Conservation (phyloP, 805 yeast species). For the Clavispora asparagi region DNA sequence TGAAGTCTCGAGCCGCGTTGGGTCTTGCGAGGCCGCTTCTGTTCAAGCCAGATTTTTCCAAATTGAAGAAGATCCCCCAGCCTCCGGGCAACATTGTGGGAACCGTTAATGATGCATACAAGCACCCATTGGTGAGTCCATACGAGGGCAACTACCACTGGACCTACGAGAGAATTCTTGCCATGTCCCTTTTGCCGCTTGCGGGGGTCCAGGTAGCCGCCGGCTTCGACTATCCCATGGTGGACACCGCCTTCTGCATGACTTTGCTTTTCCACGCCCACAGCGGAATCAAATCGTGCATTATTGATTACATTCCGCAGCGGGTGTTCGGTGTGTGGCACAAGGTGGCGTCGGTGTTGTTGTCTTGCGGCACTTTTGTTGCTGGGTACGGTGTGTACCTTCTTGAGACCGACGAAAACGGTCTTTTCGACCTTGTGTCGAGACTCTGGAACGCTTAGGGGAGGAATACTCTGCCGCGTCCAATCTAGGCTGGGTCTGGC, state of each 20-base stretch:
- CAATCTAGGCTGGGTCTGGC: no score
- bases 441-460: constrained; percentile 54
- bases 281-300: constrained; percentile 86
- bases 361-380: constrained; percentile 40
- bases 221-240: constrained; percentile 63
- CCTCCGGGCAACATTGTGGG: constrained; percentile 91
- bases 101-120: constrained; percentile 86
- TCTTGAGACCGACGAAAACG: constrained; percentile 75
- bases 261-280: constrained; percentile 72
- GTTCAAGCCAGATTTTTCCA: constrained; percentile 42
- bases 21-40: constrained; percentile 11
- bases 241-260: constrained; percentile 68
- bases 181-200: constrained; percentile 73
- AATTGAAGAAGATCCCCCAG: constrained; percentile 57
- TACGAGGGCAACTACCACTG: constrained; percentile 88
- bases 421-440: constrained; percentile 61
- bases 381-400: constrained; percentile 73
- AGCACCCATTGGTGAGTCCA: constrained; percentile 56
- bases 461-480: no score
- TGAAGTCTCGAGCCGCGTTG: constrained; percentile 1
- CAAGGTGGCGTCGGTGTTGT: constrained; percentile 58
- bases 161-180: constrained; percentile 76
- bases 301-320: constrained; percentile 85
- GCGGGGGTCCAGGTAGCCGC: constrained; percentile 68
- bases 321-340: constrained; percentile 81